These are phyloP conservation scores for Metschnikowia kunwiensis DNA, from an alignment of 805 yeast genomes.

Conservation along the genomic window DNA sequence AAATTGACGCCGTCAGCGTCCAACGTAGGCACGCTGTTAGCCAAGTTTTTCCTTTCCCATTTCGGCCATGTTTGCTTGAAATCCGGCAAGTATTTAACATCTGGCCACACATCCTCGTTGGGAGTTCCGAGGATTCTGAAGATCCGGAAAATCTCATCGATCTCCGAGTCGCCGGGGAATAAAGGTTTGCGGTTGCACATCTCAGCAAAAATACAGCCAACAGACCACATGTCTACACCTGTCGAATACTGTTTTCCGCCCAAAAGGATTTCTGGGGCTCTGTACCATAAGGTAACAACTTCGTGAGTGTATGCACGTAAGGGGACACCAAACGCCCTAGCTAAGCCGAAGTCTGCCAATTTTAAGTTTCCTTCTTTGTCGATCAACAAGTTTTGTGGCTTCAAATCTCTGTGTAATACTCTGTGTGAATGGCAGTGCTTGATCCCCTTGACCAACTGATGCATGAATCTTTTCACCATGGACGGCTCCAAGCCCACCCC, in stretches of 20 bases:
- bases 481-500: conserved; percentile 87
- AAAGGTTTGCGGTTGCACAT: conserved; percentile 94
- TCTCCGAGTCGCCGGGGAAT: conserved; percentile 97
- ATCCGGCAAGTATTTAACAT: conserved; percentile 85
- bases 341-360: conserved; percentile 79
- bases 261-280: conserved; percentile 92
- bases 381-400: conserved; percentile 92
- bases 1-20: conserved; percentile 84
- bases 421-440: conserved; percentile 93
- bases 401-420: conserved; percentile 90
- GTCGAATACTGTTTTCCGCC: conserved; percentile 98
- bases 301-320: conserved; percentile 96
- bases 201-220: conserved; percentile 96
- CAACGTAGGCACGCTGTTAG: conserved; percentile 70
- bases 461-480: conserved; percentile 89
- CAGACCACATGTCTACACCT: conserved; percentile 98
- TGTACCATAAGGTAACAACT: conserved; percentile 96
- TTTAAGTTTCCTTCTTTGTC: conserved; percentile 89
- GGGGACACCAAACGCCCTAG: conserved; percentile 97
- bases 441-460: conserved; percentile 87
- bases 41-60: conserved; percentile 72
- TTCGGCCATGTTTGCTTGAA: conserved; percentile 91
- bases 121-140: conserved; percentile 94
- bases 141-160: conserved; percentile 92
- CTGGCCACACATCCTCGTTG: conserved; percentile 91